These are phyloP conservation scores for Dryadomyces quercivorus DNA, from an alignment of 2,329 filamentous ascomycete genomes.

Conservation along the genomic window DNA sequence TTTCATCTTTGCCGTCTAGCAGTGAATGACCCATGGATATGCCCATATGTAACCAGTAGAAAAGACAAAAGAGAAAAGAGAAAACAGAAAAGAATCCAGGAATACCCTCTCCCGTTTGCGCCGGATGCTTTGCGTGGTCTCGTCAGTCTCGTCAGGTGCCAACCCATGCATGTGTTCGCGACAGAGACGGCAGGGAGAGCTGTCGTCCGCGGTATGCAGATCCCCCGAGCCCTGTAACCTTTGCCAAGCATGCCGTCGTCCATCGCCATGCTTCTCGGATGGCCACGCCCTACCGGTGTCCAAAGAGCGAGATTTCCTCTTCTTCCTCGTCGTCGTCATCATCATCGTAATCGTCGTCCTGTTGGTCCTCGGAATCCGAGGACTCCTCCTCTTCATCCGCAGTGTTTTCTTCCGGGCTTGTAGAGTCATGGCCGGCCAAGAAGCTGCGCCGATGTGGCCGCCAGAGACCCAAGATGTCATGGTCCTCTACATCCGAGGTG, in stretches of 20 bases:
- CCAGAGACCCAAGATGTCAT: slow-evolving; percentile 49
- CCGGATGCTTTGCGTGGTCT: not conserved
- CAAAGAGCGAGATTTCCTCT: slow-evolving; percentile 37
- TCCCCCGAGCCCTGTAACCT: not conserved
- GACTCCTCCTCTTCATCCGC: slow-evolving; percentile 37
- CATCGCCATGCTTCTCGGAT: not conserved
- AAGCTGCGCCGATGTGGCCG: slow-evolving; percentile 29
- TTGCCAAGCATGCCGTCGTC: not conserved
- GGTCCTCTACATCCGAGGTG: slow-evolving; percentile 20
- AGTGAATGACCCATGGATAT: not conserved
- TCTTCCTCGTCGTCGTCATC: slow-evolving; percentile 37
- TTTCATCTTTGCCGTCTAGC: not conserved
- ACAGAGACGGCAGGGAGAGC: not conserved
- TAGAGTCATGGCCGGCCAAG: slow-evolving; percentile 25
- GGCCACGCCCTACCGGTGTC: slow-evolving; percentile 27
- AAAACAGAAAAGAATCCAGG: not conserved
- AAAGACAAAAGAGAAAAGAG: not conserved
- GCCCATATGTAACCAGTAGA: not conserved
- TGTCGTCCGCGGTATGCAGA: not conserved
- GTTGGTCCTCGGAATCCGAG: slow-evolving; percentile 25
- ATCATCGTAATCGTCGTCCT: slow-evolving; percentile 31
- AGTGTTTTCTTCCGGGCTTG: slow-evolving; percentile 32
- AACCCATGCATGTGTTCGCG: not conserved
- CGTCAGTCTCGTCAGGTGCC: not conserved
- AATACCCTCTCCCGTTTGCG: not conserved